Base-by-base conservation (phyloP, 352 stramenopile species). In the Pythium oligandrum region DNA sequence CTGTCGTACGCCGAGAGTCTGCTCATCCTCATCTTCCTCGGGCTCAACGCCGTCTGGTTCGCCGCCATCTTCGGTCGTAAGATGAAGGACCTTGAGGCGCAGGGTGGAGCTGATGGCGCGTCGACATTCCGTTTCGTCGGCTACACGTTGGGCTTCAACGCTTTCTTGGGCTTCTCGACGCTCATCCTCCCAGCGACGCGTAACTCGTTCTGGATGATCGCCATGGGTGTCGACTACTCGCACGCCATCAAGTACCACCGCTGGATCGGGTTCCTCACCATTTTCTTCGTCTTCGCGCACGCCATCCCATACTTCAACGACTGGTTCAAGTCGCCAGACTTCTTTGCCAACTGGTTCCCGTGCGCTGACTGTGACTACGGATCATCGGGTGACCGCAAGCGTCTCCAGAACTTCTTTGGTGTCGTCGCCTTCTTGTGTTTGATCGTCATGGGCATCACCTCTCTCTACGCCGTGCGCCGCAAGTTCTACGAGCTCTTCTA, bases 211-310 rank as follows among this genome's bases (percentile, higher is more conserved):
- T 94, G 83, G 83, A 88, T 94, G 75, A 59, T 92, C 43, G 73
- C 79, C 4, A 78, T 90, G 56, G 82, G 83, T 12, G 83, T 95
- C 45, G 80, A 92, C 68, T 95, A 93, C 75, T 88, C 84, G 43
- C 78, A 91, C 55, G 65, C 63, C 30, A 90, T 95, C 67, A 92
- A 91, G 70, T 93, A 93, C 66, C 85, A 95, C 66, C 83, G 85
- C 43, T 91, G 78, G 81, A 86, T 95, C 39, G 83, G 83, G 39
- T 74, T 83, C 53, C 67, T 89, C 43, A 86, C 83, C 1, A 75
- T 92, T 49, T 59, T 75, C 6, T 70, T 82, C 55, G 76, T 90
- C 36, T 59, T 77, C 43, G 51, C 73, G 0, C 85, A 95, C 60
- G 73, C 76, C 4, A 53, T 87, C 6, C 74, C 78, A 30, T 93